Conservation (phyloP, 108 stramenopile species). For the Bacterosira constricta region DNA sequence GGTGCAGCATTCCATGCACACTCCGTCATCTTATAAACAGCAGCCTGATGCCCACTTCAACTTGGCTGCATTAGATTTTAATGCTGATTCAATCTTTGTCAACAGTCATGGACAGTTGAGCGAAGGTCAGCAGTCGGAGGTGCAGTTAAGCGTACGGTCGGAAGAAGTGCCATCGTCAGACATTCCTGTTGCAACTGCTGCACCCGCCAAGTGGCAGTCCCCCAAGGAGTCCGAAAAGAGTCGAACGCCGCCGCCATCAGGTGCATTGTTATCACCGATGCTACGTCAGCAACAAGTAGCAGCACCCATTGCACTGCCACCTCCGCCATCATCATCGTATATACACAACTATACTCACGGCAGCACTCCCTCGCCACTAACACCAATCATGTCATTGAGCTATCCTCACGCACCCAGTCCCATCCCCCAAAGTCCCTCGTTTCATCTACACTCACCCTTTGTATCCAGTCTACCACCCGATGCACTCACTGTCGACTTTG, state of each 20-base stretch:
- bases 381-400: not conserved
- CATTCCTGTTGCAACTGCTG: not conserved
- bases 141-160: not conserved
- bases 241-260: not conserved
- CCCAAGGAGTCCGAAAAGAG: too few relatives aligned
- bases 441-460: constrained; percentile 16
- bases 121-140: not conserved
- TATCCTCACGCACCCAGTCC: not conserved
- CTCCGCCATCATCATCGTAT: not conserved
- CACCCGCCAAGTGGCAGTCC: not conserved
- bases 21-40: not conserved
- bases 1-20: constrained; percentile 1
- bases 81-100: not conserved
- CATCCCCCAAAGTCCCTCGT: not conserved
- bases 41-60: not conserved
- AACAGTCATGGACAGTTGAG: not conserved
- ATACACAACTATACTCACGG: not conserved
- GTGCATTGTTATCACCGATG: not conserved
- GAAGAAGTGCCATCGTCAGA: too few relatives aligned
- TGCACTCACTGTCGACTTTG: constrained; percentile 36
- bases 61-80: constrained; percentile 9
- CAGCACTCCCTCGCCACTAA: not conserved
- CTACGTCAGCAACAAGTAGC: not conserved
- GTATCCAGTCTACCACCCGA: constrained; percentile 23
- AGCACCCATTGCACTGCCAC: not conserved